These are phyloP conservation scores for Lindgomyces ingoldianus DNA, from an alignment of 495 filamentous ascomycete genomes.

Conservation along the genomic window DNA sequence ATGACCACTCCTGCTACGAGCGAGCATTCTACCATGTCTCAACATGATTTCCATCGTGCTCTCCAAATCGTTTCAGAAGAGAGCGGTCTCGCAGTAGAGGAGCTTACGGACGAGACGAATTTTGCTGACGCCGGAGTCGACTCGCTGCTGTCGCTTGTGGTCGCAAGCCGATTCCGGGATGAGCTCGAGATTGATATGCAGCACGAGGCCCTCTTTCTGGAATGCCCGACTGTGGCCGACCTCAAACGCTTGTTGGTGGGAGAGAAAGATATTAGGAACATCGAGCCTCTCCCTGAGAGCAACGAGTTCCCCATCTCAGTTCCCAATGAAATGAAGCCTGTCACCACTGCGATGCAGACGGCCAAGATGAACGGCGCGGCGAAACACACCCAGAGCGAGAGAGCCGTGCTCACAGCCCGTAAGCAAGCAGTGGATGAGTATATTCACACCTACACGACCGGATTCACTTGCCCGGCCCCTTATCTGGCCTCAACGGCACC, in stretches of 20 bases:
- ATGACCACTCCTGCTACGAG: constrained; percentile 20
- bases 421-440: too few species aligned
- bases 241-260: constrained; percentile 28
- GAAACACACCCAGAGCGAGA: too few species aligned
- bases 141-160: constrained; percentile 7
- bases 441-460: too few species aligned
- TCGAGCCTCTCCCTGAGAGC: neutral
- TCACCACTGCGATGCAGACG: neutral
- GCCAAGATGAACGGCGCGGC: too few species aligned
- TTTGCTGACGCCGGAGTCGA: constrained; percentile 8
- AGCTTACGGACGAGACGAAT: neutral
- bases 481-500: too few species aligned
- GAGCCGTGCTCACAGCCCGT: too few species aligned
- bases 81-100: neutral
- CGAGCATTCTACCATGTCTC: constrained; percentile 32
- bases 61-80: neutral
- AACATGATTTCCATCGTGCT: neutral
- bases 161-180: neutral
- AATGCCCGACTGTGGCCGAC: constrained; percentile 52
- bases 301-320: neutral
- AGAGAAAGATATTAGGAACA: neutral
- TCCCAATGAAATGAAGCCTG: neutral
- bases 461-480: too few species aligned
- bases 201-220: constrained; percentile 58
- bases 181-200: constrained; percentile 52